Conservation (phyloP, 495 filamentous ascomycete genomes). For the Stereocaulon alpinum region DNA sequence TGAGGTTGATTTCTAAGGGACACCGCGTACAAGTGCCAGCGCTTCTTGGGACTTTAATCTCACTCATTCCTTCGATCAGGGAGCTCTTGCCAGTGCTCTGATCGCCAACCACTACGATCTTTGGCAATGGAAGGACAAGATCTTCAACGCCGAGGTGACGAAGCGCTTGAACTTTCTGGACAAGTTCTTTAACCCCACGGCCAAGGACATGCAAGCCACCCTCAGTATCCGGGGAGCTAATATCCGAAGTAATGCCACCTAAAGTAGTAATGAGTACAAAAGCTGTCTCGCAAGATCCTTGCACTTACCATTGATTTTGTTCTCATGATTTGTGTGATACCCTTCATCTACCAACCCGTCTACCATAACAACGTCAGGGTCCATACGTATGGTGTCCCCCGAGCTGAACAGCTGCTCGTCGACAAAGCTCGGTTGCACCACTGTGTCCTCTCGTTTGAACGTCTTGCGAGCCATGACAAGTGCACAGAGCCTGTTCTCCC, state of each 20-base stretch:
- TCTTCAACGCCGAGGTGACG: conserved; percentile 41
- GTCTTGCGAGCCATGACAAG: conserved; percentile 10
- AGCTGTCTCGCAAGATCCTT: too few species aligned
- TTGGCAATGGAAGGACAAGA: conserved; percentile 53
- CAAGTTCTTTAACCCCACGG: conserved; percentile 33
- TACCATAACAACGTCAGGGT: conserved; percentile 2
- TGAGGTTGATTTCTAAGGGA: conserved; percentile 66
- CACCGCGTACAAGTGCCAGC: conserved; percentile 66
- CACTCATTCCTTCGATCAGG: conserved; percentile 68
- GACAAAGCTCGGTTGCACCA: not conserved
- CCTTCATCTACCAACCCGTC: not conserved
- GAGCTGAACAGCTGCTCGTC: conserved; percentile 5
- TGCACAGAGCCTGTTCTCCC: not conserved
- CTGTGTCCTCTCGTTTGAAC: not conserved
- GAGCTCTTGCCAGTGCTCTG: conserved; percentile 74
- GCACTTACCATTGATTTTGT: not conserved
- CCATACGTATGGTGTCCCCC: conserved; percentile 8
- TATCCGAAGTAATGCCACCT: not conserved
- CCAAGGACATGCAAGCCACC: conserved; percentile 27
- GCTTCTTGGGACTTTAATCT: conserved; percentile 62
- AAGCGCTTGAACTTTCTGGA: conserved; percentile 38
- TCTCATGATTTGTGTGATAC: not conserved
- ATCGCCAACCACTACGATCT: conserved; percentile 70
- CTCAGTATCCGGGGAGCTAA: not conserved
- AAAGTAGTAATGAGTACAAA: not conserved